A percentile compares a stretch with the other conserved stretches of the same genome.
Conservation (phyloP, 139 green algal genomes). For the Deuterostichococcus epilithicus region DNA sequence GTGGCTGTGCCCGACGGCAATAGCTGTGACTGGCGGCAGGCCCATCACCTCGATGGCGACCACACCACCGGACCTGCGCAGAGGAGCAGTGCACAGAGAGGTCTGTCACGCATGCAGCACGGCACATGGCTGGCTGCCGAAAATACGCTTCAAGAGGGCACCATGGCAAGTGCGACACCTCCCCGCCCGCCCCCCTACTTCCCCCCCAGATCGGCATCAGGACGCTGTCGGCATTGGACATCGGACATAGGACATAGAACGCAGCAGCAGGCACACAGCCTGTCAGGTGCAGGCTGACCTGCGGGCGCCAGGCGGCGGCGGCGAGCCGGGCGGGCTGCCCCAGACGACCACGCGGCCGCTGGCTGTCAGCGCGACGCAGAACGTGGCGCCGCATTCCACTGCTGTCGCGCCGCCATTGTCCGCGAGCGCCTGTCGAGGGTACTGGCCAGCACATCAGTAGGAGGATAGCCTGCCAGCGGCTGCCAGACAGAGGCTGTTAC, state of each 20-base stretch:
- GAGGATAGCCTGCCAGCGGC: background rate
- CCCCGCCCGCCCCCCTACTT: no score
- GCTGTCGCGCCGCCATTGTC: slow-evolving; percentile 46
- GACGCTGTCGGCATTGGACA: background rate
- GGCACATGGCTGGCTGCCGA: slow-evolving; percentile 7
- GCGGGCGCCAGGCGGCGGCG: background rate
- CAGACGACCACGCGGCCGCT: slow-evolving; percentile 56
- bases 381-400: slow-evolving; percentile 52
- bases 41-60: slow-evolving; percentile 31
- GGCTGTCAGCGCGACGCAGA: slow-evolving; percentile 48
- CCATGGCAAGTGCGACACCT: no score
- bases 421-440: slow-evolving; percentile 18
- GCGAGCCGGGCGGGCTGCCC: slow-evolving; percentile 28
- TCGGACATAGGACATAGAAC: slow-evolving; percentile 8
- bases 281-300: background rate
- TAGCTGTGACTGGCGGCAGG: slow-evolving; percentile 45
- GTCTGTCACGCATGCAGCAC: no score
- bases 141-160: background rate
- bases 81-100: no score
- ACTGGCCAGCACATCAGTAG: slow-evolving; percentile 6
- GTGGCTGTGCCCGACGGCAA: slow-evolving; percentile 54
- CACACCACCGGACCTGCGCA: background rate
- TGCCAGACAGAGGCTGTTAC: no score
- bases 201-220: no score
- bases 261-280: background rate